Evolutionary conservation across 352 stramenopile species (phyloP), one percentile per base, ranked within the genome.

Genomic region (Aphanomyces cochlioides): DNA sequence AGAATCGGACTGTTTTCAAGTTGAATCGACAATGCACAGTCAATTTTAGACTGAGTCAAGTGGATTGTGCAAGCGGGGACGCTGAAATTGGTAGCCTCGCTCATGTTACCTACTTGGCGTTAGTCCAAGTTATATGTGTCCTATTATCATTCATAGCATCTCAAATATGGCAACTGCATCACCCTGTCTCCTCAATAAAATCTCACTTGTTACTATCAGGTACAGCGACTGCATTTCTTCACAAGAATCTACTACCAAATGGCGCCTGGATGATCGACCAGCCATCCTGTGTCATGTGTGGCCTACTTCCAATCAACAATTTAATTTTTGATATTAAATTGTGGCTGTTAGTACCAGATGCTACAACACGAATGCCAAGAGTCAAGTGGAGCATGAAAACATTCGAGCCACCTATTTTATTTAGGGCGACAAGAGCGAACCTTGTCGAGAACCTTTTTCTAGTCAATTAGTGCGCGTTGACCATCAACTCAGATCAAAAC

Each of bases 281-380:
- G 43, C 10, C 43, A n/a, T 50, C 43, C 28, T 50, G 43, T n/a
- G 43, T n/a, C 43, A 50, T 50, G 43, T 12, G 10, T 50, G 43
- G 43, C 43, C 2, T 50, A 12, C 43, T 50, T n/a, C 17, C 10
- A 12, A n/a, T 50, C 17, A n/a, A n/a, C 43, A n/a, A 12, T 1
- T 50, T n/a, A 1, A 50, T 50, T 50, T 50, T 50, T 50, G 43
- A 50, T 50, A 12, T 50, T n/a, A 50, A 50, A n/a, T 50, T 50
- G 43, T 50, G 43, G 43, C 1, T n/a, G 43, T 50, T 50, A n/a
- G 43, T 50, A n/a, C 43, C 28, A 28, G 2, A 28, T 28, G 28
- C 28, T 28, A 50, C 43, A n/a, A 50, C 43, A 12, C 43, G 43
- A 12, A n/a, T n/a, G 10, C 1, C 43, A n/a, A n/a, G 43, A n/a